Percentiles rank a stretch among this genome's conserved stretches.
Evolutionary conservation across 805 yeast genomes (phyloP).

Genomic region (Wickerhamiella kazuoi): DNA sequence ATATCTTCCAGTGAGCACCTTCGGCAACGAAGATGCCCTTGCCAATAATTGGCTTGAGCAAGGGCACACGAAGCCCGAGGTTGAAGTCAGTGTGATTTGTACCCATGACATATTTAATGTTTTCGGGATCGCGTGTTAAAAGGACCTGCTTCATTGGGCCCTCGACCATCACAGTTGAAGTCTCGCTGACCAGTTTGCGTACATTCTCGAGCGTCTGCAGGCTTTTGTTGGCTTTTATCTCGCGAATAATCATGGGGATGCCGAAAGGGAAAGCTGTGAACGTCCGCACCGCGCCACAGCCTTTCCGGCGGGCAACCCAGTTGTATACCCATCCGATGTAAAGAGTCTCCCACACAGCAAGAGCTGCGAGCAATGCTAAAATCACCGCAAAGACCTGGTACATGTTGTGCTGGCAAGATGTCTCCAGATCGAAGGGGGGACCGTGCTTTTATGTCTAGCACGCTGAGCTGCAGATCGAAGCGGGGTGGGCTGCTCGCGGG

Average conservation of each 20-base stretch:
- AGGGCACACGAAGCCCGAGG: slow-evolving; percentile 15
- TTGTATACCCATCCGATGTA: too few relatives aligned
- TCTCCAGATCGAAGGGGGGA: too few relatives aligned
- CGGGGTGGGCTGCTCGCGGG: too few relatives aligned
- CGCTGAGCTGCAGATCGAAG: too few relatives aligned
- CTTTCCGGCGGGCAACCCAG: too few relatives aligned
- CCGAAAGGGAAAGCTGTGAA: neutral
- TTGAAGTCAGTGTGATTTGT: slow-evolving; percentile 19
- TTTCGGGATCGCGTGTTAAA: slow-evolving; percentile 18
- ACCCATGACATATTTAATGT: slow-evolving; percentile 19
- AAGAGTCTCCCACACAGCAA: too few relatives aligned
- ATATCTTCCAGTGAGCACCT: slow-evolving; percentile 20
- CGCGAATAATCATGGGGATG: neutral
- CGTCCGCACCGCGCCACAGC: too few relatives aligned
- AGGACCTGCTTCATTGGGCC: slow-evolving; percentile 1
- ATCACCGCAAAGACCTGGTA: too few relatives aligned
- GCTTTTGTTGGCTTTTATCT: neutral
- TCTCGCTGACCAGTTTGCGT: neutral
- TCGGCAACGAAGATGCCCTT: slow-evolving; percentile 21
- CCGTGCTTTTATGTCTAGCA: too few relatives aligned
- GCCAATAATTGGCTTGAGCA: slow-evolving; percentile 18
- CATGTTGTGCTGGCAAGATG: too few relatives aligned
- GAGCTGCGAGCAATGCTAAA: too few relatives aligned
- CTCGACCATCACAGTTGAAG: neutral
- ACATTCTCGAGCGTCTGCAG: neutral